Evolutionary conservation across 495 filamentous ascomycete genomes (phyloP).

Genomic region (Thermochaetoides thermophila): DNA sequence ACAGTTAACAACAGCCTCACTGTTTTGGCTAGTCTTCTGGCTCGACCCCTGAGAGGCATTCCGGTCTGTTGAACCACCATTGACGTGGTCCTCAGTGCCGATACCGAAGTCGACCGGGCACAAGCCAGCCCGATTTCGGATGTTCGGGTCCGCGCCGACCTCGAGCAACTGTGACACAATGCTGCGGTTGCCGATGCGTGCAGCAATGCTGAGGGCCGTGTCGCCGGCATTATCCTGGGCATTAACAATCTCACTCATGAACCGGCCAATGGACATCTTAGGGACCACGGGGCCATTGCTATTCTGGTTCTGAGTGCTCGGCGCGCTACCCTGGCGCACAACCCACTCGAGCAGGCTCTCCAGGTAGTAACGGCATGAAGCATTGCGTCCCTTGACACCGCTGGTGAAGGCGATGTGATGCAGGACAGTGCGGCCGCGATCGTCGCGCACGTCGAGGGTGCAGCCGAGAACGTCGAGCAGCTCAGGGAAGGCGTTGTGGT

Average conservation of each 20-base stretch:
- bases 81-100: slow-evolving; percentile 43
- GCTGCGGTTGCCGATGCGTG: slow-evolving; percentile 73
- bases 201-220: slow-evolving; percentile 86
- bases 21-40: slow-evolving; percentile 40
- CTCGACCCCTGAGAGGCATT: slow-evolving; percentile 19
- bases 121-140: slow-evolving; percentile 77
- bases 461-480: slow-evolving; percentile 73
- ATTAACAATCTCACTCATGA: slow-evolving; percentile 94
- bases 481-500: slow-evolving; percentile 65
- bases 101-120: slow-evolving; percentile 86
- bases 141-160: slow-evolving; percentile 77
- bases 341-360: slow-evolving; percentile 88
- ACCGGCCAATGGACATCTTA: slow-evolving; percentile 69
- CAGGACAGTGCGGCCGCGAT: slow-evolving; percentile 76
- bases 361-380: slow-evolving; percentile 81
- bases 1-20: slow-evolving; percentile 58
- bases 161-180: slow-evolving; percentile 89
- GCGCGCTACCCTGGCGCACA: slow-evolving; percentile 61
- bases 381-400: slow-evolving; percentile 74
- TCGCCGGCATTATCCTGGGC: slow-evolving; percentile 83
- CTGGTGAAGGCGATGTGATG: slow-evolving; percentile 94
- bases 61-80: slow-evolving; percentile 19
- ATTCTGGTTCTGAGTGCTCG: slow-evolving; percentile 38
- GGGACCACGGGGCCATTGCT: slow-evolving; percentile 23
- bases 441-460: slow-evolving; percentile 83